Evolutionary conservation across 2,329 filamentous ascomycete genomes (phyloP), one percentile per base, ranked within the genome.

Genomic region (Cladosporium austrohemisphaericum): DNA sequence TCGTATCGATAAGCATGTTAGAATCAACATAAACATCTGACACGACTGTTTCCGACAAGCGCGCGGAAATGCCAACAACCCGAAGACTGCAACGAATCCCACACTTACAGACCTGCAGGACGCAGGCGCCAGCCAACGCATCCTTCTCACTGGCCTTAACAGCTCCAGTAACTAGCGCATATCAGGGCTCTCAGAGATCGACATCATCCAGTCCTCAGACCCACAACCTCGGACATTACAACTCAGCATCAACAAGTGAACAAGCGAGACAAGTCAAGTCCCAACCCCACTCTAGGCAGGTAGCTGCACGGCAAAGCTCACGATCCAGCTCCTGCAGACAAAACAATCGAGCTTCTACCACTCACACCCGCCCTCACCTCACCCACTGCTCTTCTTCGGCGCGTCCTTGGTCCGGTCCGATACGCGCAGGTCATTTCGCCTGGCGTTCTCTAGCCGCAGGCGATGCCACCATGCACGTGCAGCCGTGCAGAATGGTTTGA

Each of bases 401-500:
- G 18, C 23, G 18, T 26, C 19, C 33, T 37, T 20, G 33, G 3
- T 11, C 22, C 32, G 43, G 43, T 14, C 43, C 43, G 43, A 46
- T 46, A 29, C 43, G 43, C 32, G 6, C 23, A 31, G 14, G 38
- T 41, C 14, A n/a, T n/a, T n/a, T 25, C 38, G n/a, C 25, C 14
- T 16, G 23, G 31, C 43, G 22, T 47, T 47, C 18, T 47, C 44
- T 47, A 47, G 33, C 25, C 33, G 33, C 44, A 47, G 44, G 23
- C 33, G 16, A 22, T 16, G 16, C 23, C 13, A 38, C 11, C 25
- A 7, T n/a, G 44, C 44, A 47, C 44, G 44, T 47, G 44, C 44
- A 47, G 33, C 23, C 11, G 5, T 32, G 33, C 16, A 37, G 44
- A 45, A 38, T 33, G 19, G n/a, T n/a, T 18, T 8, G 23, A 13